A percentile compares a stretch with the other conserved stretches of the same genome.
Conservation (phyloP, 805 yeast genomes). For the Hanseniaspora taiwanica region DNA sequence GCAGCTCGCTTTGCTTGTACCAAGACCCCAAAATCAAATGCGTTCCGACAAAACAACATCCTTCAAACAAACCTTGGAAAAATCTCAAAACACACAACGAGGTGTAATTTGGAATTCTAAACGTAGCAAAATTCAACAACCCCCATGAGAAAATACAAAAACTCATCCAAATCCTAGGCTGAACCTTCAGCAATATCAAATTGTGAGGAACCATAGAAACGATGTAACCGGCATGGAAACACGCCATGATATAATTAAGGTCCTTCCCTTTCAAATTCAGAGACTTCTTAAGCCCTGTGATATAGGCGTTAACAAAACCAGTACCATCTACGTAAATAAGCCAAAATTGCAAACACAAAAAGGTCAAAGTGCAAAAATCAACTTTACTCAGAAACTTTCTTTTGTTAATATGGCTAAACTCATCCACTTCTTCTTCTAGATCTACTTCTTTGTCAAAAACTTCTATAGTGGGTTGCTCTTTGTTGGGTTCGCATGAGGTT, state of each 20-base stretch:
- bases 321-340: conserved; percentile 46
- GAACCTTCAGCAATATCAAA: conserved; percentile 34
- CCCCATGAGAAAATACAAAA: conserved; percentile 48
- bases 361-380: conserved; percentile 21
- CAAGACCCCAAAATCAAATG: conserved; percentile 43
- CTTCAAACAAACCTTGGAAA: conserved; percentile 48
- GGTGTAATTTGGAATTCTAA: conserved; percentile 30
- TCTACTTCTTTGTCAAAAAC: too few relatives aligned
- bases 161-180: conserved; percentile 45
- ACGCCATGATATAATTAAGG: conserved; percentile 38
- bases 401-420: too few relatives aligned
- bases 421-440: too few relatives aligned
- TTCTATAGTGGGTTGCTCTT: too few relatives aligned
- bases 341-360: conserved; percentile 25
- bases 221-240: conserved; percentile 48
- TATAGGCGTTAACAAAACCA: conserved; percentile 45
- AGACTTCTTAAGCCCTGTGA: conserved; percentile 55
- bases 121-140: conserved; percentile 36
- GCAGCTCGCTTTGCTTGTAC: conserved; percentile 36
- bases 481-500: too few relatives aligned
- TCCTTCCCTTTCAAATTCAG: conserved; percentile 34
- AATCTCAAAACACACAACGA: conserved; percentile 47
- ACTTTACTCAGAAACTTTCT: conserved; percentile 17
- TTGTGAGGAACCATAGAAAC: conserved; percentile 53
- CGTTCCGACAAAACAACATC: conserved; percentile 41